A percentile compares a stretch with the other conserved stretches of the same genome.
phyloP scores from a whole-genome alignment of 345 rosid species.

The Aethionema arabicum region DNA sequence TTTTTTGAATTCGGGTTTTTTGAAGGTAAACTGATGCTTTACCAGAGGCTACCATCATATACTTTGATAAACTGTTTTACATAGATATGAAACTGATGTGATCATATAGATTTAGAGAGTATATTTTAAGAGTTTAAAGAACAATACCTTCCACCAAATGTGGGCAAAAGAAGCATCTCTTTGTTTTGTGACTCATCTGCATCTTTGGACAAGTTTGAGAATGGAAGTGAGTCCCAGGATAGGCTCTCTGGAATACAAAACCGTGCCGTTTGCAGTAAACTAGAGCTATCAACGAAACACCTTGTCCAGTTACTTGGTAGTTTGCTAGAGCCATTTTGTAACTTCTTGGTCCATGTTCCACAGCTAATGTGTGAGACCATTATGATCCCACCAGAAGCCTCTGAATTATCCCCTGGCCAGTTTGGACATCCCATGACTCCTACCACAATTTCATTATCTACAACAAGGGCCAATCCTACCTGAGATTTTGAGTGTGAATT shows the following conservation, averaged over 20 bases:
- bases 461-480: conserved; percentile 93
- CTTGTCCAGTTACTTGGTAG: conserved; percentile 58
- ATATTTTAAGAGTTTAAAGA: not conserved
- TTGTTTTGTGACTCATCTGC: conserved; percentile 41
- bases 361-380: conserved; percentile 75
- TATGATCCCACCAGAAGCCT: conserved; percentile 49
- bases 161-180: conserved; percentile 54
- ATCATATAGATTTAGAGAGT: not conserved
- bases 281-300: conserved; percentile 61
- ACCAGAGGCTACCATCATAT: conserved; percentile 76
- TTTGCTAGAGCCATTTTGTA: conserved; percentile 38
- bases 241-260: conserved; percentile 80
- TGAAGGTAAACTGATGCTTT: conserved; percentile 58
- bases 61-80: conserved; percentile 68
- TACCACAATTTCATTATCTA: conserved; percentile 70
- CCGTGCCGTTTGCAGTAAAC: conserved; percentile 49
- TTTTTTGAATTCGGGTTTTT: conserved; percentile 37
- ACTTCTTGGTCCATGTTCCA: conserved; percentile 74
- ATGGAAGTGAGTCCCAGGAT: conserved; percentile 72
- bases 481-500: conserved; percentile 37
- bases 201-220: conserved; percentile 55
- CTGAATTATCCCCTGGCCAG: conserved; percentile 48
- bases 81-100: conserved; percentile 19
- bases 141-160: conserved; percentile 79
- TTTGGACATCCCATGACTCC: conserved; percentile 93